Conservation (phyloP, 2,329 filamentous ascomycete species). For the Geoglossum cookeanum region DNA sequence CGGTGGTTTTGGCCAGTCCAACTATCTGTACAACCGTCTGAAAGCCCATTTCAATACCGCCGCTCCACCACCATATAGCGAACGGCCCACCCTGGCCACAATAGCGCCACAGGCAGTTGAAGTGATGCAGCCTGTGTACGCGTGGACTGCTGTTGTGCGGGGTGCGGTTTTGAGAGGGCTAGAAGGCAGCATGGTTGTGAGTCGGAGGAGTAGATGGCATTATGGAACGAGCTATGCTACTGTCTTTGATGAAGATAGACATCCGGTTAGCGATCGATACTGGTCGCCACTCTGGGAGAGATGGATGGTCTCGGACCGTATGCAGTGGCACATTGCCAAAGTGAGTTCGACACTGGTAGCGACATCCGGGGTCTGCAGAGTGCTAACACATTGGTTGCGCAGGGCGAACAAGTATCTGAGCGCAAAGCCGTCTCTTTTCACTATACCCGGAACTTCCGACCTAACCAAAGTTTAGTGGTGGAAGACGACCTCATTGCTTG, state of each 20-base stretch:
- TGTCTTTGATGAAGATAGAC: constrained; percentile 57
- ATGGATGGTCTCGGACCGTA: constrained; percentile 20
- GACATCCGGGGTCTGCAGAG: constrained; percentile 58
- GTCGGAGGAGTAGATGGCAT: constrained; percentile 3
- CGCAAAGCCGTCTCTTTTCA: constrained; percentile 59
- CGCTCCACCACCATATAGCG: constrained; percentile 38
- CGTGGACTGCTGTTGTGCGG: constrained; percentile 18
- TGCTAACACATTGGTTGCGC: not conserved
- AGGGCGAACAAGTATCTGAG: constrained; percentile 61
- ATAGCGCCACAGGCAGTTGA: constrained; percentile 31
- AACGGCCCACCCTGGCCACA: constrained; percentile 42
- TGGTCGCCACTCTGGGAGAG: constrained; percentile 5
- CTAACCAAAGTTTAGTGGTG: constrained; percentile 56
- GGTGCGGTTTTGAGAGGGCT: constrained; percentile 5
- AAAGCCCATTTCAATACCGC: constrained; percentile 45
- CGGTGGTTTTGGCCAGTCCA: constrained; percentile 4
- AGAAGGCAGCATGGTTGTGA: constrained; percentile 16
- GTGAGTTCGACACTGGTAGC: constrained; percentile 48
- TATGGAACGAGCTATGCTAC: constrained; percentile 27
- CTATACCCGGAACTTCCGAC: constrained; percentile 70
- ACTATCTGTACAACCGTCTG: constrained; percentile 20
- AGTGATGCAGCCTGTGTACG: constrained; percentile 38
- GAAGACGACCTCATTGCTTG: constrained; percentile 66
- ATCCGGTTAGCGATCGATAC: constrained; percentile 36
- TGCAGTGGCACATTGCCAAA: constrained; percentile 6